Evolutionary conservation across 805 yeast genomes (phyloP).

Genomic region (Candida nonsorbophila): DNA sequence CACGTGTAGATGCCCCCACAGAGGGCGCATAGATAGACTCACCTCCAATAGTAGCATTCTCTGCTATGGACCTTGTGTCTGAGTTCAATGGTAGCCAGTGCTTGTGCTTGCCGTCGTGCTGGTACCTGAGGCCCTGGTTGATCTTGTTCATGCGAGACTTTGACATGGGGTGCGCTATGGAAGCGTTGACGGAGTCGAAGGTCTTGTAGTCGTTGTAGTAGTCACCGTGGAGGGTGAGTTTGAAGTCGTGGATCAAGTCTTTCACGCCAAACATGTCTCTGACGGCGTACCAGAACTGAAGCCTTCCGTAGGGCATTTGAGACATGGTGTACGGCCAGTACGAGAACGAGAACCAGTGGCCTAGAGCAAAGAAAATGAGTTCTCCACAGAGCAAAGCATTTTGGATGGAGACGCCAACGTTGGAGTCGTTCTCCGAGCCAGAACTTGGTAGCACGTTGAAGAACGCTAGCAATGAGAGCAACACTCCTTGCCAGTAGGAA

Average conservation of each 20-base stretch:
- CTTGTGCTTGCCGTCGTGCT: conserved; percentile 69
- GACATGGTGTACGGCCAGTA: conserved; percentile 63
- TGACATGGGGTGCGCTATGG: conserved; percentile 64
- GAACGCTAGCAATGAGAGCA: conserved; percentile 49
- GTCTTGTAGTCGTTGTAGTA: conserved; percentile 68
- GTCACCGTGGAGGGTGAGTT: conserved; percentile 62
- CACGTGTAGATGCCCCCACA: conserved; percentile 16
- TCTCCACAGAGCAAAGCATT: conserved; percentile 79
- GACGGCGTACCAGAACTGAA: conserved; percentile 58
- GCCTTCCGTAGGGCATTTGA: conserved; percentile 61
- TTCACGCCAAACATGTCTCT: conserved; percentile 70
- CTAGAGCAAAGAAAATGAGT: conserved; percentile 75
- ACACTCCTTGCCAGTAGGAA: conserved; percentile 92
- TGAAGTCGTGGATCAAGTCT: conserved; percentile 80
- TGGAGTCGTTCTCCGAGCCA: conserved; percentile 20
- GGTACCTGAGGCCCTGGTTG: conserved; percentile 78
- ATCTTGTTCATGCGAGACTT: conserved; percentile 62
- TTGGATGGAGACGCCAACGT: conserved; percentile 59
- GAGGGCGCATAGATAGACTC: conserved; percentile 13
- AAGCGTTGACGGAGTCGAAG: conserved; percentile 76
- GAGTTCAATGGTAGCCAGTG: conserved; percentile 60
- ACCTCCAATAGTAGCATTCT: conserved; percentile 9
- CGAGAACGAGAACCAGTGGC: conserved; percentile 86
- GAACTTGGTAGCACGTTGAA: conserved; percentile 39
- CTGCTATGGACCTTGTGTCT: conserved; percentile 8